These are phyloP conservation scores for Rosa persica DNA, from an alignment of 306 rosid species.

Conservation along the genomic window DNA sequence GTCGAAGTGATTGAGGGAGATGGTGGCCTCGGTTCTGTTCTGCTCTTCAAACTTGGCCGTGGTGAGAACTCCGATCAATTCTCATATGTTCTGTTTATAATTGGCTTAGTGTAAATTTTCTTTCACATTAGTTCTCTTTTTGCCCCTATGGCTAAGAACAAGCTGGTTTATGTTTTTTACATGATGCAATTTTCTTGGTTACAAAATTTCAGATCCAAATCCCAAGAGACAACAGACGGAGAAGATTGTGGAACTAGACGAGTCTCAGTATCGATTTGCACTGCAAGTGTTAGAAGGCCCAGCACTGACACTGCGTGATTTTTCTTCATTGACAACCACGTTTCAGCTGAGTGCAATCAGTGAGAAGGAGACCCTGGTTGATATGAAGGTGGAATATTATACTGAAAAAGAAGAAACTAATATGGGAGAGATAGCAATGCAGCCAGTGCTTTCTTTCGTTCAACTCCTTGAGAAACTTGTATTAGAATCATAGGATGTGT, in stretches of 20 bases:
- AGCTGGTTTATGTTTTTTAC: not conserved
- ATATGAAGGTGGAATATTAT: not conserved
- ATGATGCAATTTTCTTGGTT: not conserved
- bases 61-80: not conserved
- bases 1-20: constrained; percentile 17
- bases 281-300: constrained; percentile 17
- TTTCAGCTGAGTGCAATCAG: constrained; percentile 17
- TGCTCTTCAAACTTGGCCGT: not conserved
- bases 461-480: constrained; percentile 2
- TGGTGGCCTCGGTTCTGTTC: constrained; percentile 18
- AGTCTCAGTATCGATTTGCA: constrained; percentile 3
- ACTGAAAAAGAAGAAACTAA: not conserved
- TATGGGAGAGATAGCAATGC: not conserved
- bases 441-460: not conserved
- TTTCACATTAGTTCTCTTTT: not conserved
- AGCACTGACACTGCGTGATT: constrained; percentile 8
- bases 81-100: not conserved
- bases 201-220: not conserved
- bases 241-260: constrained; percentile 23
- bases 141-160: not conserved
- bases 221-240: constrained; percentile 8
- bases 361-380: constrained; percentile 24
- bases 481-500: not conserved
- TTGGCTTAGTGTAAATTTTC: not conserved
- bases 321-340: constrained; percentile 8